phyloP scores from a whole-genome alignment of 1,139 yeast genomes.

The Pichia sp. region DNA sequence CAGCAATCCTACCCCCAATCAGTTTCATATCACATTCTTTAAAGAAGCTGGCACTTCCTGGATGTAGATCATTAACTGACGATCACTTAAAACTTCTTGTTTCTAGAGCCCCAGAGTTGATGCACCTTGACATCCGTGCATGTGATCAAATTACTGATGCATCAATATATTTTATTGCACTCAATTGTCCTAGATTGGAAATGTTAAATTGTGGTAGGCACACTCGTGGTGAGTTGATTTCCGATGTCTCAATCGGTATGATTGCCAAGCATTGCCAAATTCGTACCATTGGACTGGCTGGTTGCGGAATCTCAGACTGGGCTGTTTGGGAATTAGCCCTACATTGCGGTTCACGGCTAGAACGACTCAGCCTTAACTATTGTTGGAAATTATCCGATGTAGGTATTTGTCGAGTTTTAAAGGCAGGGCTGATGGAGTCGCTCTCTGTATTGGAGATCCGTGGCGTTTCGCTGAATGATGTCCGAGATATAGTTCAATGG shows the following conservation, averaged over 20 bases:
- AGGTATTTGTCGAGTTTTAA: conserved; percentile 61
- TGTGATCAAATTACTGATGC: conserved; percentile 76
- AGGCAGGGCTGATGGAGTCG: conserved; percentile 49
- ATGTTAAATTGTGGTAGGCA: conserved; percentile 79
- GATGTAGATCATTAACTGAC: conserved; percentile 65
- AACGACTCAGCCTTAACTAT: conserved; percentile 72
- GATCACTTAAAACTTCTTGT: conserved; percentile 49
- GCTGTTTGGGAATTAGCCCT: conserved; percentile 77
- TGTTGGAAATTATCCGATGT: conserved; percentile 64
- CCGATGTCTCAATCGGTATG: conserved; percentile 63
- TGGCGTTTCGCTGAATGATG: conserved; percentile 54
- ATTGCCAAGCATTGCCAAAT: conserved; percentile 53
- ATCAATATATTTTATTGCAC: conserved; percentile 64
- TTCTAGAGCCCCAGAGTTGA: conserved; percentile 53
- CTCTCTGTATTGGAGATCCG: conserved; percentile 77
- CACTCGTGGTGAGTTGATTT: conserved; percentile 58
- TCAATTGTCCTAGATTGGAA: conserved; percentile 51
- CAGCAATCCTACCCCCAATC: conserved; percentile 56
- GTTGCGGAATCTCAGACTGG: conserved; percentile 74
- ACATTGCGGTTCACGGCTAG: conserved; percentile 50
- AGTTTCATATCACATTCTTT: conserved; percentile 41
- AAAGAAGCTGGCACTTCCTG: conserved; percentile 65
- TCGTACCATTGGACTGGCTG: conserved; percentile 81
- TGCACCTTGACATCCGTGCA: conserved; percentile 73
- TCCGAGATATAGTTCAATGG: conserved; percentile 64